Evolutionary conservation across 2,329 filamentous ascomycete species (phyloP).

Genomic region (Alternaria metachromatica): DNA sequence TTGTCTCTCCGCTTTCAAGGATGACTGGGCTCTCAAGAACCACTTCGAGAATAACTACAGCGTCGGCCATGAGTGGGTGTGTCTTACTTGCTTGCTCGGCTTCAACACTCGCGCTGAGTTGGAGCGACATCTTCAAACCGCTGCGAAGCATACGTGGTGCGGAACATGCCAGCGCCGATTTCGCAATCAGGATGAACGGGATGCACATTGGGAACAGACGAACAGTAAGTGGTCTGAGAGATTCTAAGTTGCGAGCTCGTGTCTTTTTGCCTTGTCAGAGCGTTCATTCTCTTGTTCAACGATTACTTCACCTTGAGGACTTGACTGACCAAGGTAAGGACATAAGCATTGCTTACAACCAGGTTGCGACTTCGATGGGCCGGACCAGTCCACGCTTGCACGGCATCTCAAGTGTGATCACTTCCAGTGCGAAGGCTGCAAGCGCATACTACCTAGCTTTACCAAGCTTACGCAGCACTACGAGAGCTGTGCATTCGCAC

Average conservation of each 20-base stretch:
- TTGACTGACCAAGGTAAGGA: conserved; percentile 5
- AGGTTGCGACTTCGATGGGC: conserved; percentile 42
- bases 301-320: neutral
- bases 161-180: conserved; percentile 36
- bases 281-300: neutral
- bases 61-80: conserved; percentile 37
- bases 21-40: conserved; percentile 41
- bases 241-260: neutral
- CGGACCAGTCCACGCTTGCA: conserved; percentile 20
- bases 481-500: conserved; percentile 25
- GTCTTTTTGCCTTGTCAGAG: neutral
- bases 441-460: conserved; percentile 32
- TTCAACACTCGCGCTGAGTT: conserved; percentile 31
- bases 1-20: conserved; percentile 44
- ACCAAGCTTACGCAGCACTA: conserved; percentile 37
- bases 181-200: conserved; percentile 38
- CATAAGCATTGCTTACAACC: conserved; percentile 44
- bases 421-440: conserved; percentile 42
- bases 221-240: conserved; percentile 23
- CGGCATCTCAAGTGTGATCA: conserved; percentile 38
- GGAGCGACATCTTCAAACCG: conserved; percentile 31
- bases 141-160: conserved; percentile 40
- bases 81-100: conserved; percentile 37
- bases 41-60: conserved; percentile 44
- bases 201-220: conserved; percentile 42